These are phyloP conservation scores for Pichia kudriavzevii DNA, from an alignment of 1,139 yeast species.

Conservation along the genomic window DNA sequence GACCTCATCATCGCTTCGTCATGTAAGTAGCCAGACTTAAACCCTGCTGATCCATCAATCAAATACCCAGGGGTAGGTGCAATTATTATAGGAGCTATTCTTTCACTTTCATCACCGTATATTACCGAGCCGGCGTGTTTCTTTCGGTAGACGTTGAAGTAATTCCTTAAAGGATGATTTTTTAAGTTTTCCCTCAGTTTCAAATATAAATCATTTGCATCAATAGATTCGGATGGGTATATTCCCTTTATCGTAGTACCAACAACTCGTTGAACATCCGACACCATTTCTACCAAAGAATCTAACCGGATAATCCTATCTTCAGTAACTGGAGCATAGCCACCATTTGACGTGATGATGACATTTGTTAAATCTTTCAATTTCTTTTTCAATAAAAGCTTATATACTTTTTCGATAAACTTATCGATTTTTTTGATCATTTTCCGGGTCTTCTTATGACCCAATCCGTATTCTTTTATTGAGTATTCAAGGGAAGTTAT, in stretches of 20 bases:
- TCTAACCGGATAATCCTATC: slow-evolving; percentile 60
- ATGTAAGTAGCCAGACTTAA: slow-evolving; percentile 68
- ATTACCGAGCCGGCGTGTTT: slow-evolving; percentile 60
- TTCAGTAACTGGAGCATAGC: slow-evolving; percentile 83
- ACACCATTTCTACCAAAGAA: slow-evolving; percentile 52
- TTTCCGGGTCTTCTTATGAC: slow-evolving; percentile 47
- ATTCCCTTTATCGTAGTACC: slow-evolving; percentile 91
- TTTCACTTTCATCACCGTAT: slow-evolving; percentile 48
- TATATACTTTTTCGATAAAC: slow-evolving; percentile 44
- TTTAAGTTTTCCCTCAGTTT: slow-evolving; percentile 28
- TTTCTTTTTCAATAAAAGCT: slow-evolving; percentile 46
- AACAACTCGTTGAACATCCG: slow-evolving; percentile 52
- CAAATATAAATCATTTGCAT: slow-evolving; percentile 34
- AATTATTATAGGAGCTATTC: slow-evolving; percentile 82
- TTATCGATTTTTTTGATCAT: slow-evolving; percentile 60
- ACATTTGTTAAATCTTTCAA: slow-evolving; percentile 62
- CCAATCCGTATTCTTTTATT: slow-evolving; percentile 68
- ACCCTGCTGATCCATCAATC: slow-evolving; percentile 52
- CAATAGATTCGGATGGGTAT: slow-evolving; percentile 43
- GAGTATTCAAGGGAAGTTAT: slow-evolving; percentile 73
- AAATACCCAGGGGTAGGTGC: slow-evolving; percentile 78
- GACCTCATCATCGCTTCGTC: slow-evolving; percentile 78
- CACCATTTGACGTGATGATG: slow-evolving; percentile 81
- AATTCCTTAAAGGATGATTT: slow-evolving; percentile 26
- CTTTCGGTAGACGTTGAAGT: slow-evolving; percentile 43